Percentiles rank a stretch among this genome's conserved stretches.
phyloP scores from a whole-genome alignment of 139 green algal genomes.

The Coelastrella sp. region DNA sequence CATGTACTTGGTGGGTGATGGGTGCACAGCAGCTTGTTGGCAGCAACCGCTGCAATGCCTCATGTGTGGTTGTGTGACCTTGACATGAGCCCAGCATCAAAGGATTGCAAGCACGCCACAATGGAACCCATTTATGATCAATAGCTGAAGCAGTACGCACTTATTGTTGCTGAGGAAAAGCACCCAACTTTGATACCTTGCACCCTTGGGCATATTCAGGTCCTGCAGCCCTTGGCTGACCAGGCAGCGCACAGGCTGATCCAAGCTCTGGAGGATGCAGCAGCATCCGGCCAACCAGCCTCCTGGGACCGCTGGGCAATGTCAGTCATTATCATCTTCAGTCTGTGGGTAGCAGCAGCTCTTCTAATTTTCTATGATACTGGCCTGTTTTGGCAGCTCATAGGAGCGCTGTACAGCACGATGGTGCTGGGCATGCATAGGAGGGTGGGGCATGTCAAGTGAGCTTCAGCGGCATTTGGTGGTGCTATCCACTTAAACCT shows the following conservation, averaged over 20 bases:
- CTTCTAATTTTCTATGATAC: constrained; percentile 39
- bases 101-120: too few relatives aligned
- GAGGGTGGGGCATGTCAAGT: constrained; percentile 34
- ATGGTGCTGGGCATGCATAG: constrained; percentile 21
- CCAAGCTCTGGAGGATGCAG: not conserved
- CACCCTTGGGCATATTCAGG: not conserved
- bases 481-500: too few relatives aligned
- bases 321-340: not conserved
- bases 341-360: not conserved
- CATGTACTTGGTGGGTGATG: too few relatives aligned
- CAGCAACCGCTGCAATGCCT: too few relatives aligned
- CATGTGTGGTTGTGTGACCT: too few relatives aligned
- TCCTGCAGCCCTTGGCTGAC: not conserved
- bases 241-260: not conserved
- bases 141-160: too few relatives aligned
- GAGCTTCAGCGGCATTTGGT: not conserved
- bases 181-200: too few relatives aligned
- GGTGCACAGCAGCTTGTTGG: too few relatives aligned
- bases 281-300: not conserved
- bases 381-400: constrained; percentile 39
- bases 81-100: too few relatives aligned
- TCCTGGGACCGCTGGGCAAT: not conserved
- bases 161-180: too few relatives aligned
- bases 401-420: constrained; percentile 8
- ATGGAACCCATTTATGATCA: too few relatives aligned